Evolutionary conservation across 2,329 filamentous ascomycete genomes (phyloP), one percentile per base, ranked within the genome.

Genomic region (Hortaea sp.): DNA sequence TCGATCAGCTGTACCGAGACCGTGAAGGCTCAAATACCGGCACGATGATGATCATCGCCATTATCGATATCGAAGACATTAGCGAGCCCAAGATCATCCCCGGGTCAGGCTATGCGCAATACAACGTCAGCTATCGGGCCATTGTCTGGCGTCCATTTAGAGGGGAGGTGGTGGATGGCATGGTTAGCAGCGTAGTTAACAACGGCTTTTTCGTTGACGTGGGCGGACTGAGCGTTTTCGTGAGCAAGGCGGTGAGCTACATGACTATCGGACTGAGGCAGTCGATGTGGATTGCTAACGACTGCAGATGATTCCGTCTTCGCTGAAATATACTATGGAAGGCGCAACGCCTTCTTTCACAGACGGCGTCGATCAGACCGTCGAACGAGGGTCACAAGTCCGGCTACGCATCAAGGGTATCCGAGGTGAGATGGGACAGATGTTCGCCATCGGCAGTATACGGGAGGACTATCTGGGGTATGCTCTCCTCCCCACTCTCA

Each of bases 121-220:
- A 95, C 64, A 94, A 86, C 0, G 88, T 98, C 41, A 82, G 85
- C 59, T 98, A 95, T 66, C 86, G 89, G 50, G 92, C 92, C 44
- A 90, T 98, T 49, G 88, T 98, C 48, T 98, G 90, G 90, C 81
- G 90, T 61, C 92, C 92, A 7, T 98, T 97, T 75, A 90, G 92
- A 69, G 90, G 92, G 62, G 92, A 98, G 76, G 94, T 92, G 66
- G 92, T 97, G 60, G 92, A 98, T 74, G 90, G 88, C 38, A 82
- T 95, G 56, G 90, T 97, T 49, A 85, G 83, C 54, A 90, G 85
- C 28, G 88, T 97, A 57, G 94, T 95, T 63, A 82, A 83, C 29
- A 86, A 92, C 56, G 92, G 87, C 42, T 95, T 98, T 71, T 97
- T 90, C 58, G 83, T 84, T 46, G 82, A 88, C 59, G 85, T 85